Evolutionary conservation across 1,284 basidiomycete genomes (phyloP).

Genomic region (Vanrija sp.): DNA sequence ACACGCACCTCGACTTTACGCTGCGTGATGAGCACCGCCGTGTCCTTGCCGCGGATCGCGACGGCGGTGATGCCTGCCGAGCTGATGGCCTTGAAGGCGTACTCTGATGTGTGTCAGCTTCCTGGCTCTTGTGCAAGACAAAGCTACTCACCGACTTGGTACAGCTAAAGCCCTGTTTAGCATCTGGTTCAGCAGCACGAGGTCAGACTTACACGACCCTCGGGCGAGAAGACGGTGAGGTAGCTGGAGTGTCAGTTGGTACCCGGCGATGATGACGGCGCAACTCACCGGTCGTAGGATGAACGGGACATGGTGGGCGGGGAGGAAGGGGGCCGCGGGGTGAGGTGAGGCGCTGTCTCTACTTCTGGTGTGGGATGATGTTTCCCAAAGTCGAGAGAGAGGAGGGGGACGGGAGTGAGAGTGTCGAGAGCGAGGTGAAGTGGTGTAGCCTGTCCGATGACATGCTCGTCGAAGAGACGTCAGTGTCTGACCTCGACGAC

Average conservation of each 20-base stretch:
- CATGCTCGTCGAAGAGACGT: conserved; percentile 4
- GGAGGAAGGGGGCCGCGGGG: neutral
- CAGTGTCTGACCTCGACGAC: conserved; percentile 10
- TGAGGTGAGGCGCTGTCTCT: neutral
- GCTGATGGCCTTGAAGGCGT: conserved; percentile 99
- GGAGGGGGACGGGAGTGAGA: neutral
- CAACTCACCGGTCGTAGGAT: conserved; percentile 46
- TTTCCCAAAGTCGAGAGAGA: neutral
- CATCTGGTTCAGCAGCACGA: neutral
- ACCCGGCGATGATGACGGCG: neutral
- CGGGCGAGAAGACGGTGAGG: conserved; percentile 53
- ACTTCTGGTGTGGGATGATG: neutral
- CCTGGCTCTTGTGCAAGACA: neutral
- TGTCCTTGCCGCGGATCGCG: conserved; percentile 89
- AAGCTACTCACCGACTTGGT: conserved; percentile 83
- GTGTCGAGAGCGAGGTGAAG: neutral
- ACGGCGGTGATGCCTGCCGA: conserved; percentile 93
- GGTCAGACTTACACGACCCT: conserved; percentile 44
- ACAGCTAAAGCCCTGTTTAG: conserved; percentile 48
- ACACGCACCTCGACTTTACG: conserved; percentile 86
- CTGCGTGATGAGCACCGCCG: conserved; percentile 92
- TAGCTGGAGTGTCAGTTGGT: conserved; percentile 40
- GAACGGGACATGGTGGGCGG: conserved; percentile 41
- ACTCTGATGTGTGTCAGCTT: conserved; percentile 59
- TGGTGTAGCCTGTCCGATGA: neutral